Conservation (phyloP, 108 stramenopile species). For the Asterionellopsis glacialis region DNA sequence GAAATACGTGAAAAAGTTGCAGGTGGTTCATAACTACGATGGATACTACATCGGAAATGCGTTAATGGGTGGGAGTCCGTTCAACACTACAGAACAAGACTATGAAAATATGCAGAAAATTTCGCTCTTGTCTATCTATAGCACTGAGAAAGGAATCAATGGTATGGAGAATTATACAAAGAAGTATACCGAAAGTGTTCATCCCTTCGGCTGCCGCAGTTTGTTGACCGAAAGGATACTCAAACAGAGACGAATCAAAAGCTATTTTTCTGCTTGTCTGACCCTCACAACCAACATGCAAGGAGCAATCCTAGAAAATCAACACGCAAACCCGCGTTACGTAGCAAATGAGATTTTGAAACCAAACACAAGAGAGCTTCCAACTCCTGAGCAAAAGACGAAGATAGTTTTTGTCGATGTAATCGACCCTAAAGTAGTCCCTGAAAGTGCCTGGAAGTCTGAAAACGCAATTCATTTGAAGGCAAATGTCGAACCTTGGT, state of each 20-base stretch:
- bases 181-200: background rate
- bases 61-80: background rate
- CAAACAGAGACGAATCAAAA: constrained; percentile 1
- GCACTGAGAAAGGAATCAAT: background rate
- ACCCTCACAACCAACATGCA: background rate
- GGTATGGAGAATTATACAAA: constrained; percentile 1
- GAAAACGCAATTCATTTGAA: too few relatives aligned
- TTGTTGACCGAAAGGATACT: background rate
- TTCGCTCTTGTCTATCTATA: too few relatives aligned
- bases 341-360: too few relatives aligned
- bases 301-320: too few relatives aligned
- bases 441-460: too few relatives aligned
- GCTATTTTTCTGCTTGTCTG: constrained; percentile 1
- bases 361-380: too few relatives aligned
- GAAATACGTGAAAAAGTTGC: background rate
- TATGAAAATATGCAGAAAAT: too few relatives aligned
- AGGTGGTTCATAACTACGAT: background rate
- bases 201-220: constrained; percentile 1
- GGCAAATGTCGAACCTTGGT: too few relatives aligned
- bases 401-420: too few relatives aligned
- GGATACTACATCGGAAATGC: constrained; percentile 5
- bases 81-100: background rate
- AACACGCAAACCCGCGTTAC: too few relatives aligned
- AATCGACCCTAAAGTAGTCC: too few relatives aligned
- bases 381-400: too few relatives aligned